phyloP scores from a whole-genome alignment of 129 eudicot species.

The Helichrysum umbraculigerum region DNA sequence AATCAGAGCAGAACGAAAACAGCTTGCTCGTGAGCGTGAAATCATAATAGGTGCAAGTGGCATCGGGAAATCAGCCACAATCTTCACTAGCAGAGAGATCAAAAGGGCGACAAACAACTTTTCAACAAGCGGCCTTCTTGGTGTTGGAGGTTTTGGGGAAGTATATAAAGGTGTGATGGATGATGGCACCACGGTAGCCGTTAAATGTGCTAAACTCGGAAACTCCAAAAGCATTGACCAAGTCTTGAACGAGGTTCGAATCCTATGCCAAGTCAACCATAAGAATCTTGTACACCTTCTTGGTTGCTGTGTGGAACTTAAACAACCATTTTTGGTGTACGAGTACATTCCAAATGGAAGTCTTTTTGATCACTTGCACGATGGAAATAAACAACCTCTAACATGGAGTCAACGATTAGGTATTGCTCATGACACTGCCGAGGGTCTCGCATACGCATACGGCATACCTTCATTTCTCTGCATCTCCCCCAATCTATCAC shows the following conservation, averaged over 20 bases:
- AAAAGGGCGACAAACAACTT: slow-evolving; percentile 55
- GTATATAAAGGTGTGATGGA: slow-evolving; percentile 71
- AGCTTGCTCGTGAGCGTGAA: slow-evolving; percentile 52
- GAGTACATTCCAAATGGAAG: slow-evolving; percentile 60
- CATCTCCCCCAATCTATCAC: slow-evolving; percentile 54
- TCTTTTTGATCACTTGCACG: slow-evolving; percentile 54
- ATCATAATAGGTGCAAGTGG: slow-evolving; percentile 50
- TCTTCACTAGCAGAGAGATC: slow-evolving; percentile 53
- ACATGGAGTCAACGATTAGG: slow-evolving; percentile 45
- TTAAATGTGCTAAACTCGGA: slow-evolving; percentile 69
- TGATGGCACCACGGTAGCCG: slow-evolving; percentile 59
- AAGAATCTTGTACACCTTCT: slow-evolving; percentile 55
- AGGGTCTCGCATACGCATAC: slow-evolving; percentile 57
- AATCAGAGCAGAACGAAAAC: slow-evolving; percentile 35
- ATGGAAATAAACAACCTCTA: slow-evolving; percentile 32
- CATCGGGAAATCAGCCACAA: slow-evolving; percentile 51
- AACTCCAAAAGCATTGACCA: slow-evolving; percentile 62
- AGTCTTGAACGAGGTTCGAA: slow-evolving; percentile 71
- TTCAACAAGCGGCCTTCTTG: slow-evolving; percentile 56
- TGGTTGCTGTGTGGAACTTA: slow-evolving; percentile 67
- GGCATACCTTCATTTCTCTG: slow-evolving; percentile 66
- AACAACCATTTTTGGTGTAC: slow-evolving; percentile 63
- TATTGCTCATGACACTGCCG: slow-evolving; percentile 49
- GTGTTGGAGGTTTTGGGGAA: slow-evolving; percentile 78
- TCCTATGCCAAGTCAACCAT: slow-evolving; percentile 81